A percentile compares a stretch with the other conserved stretches of the same genome.
Conservation (phyloP, 1,139 yeast genomes). For the Yamadazyma atlantica region DNA sequence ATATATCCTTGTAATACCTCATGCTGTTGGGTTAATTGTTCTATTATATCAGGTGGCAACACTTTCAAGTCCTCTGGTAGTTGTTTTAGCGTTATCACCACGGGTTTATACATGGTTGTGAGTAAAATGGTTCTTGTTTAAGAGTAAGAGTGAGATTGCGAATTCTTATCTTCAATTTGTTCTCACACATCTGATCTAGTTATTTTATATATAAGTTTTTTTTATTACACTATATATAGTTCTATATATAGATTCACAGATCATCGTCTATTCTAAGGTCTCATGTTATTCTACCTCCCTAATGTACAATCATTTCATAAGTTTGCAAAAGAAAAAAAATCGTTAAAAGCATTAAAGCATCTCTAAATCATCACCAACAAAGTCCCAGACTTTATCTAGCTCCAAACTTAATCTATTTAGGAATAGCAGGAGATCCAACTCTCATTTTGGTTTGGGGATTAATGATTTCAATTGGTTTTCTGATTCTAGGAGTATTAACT, state of each 20-base stretch:
- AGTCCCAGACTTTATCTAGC: conserved; percentile 1
- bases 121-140: too few species aligned
- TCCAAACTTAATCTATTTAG: neutral
- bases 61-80: conserved; percentile 19
- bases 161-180: too few species aligned
- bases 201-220: too few species aligned
- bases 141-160: too few species aligned
- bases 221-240: neutral
- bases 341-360: conserved; percentile 2
- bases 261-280: conserved; percentile 1
- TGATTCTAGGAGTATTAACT: conserved; percentile 55
- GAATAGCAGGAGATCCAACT: conserved; percentile 53
- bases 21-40: conserved; percentile 28
- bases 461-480: conserved; percentile 70
- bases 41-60: conserved; percentile 28
- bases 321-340: neutral
- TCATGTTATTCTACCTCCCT: neutral
- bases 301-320: conserved; percentile 3
- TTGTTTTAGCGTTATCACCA: conserved; percentile 2
- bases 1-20: conserved; percentile 34
- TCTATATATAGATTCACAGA: conserved; percentile 1
- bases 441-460: conserved; percentile 76
- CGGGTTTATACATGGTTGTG: neutral
- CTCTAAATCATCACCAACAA: neutral
- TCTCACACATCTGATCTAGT: neutral